Percentiles rank a stretch among this genome's conserved stretches.
phyloP scores from a whole-genome alignment of 2,329 filamentous ascomycete genomes.

The Aphanocladium album region DNA sequence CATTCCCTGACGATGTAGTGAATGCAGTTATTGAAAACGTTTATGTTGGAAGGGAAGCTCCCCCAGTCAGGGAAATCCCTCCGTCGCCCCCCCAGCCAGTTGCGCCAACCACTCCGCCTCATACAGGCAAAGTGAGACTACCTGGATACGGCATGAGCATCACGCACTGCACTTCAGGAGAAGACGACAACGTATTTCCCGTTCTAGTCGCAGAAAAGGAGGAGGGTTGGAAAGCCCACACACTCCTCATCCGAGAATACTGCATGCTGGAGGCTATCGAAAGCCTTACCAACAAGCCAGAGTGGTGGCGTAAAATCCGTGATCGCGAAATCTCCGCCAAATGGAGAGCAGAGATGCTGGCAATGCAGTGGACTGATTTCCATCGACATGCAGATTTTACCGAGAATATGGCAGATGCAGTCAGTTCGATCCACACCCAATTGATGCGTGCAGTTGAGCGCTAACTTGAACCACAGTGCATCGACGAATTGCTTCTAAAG shows the following conservation, averaged over 20 bases:
- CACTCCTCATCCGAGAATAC: slow-evolving; percentile 25
- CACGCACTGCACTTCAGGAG: not conserved
- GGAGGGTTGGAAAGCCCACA: slow-evolving; percentile 12
- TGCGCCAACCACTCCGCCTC: not conserved
- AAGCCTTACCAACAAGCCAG: slow-evolving; percentile 30
- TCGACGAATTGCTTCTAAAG: slow-evolving; percentile 17
- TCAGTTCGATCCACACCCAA: slow-evolving; percentile 14
- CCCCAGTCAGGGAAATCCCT: not conserved
- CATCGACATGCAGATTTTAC: slow-evolving; percentile 23
- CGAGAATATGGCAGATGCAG: slow-evolving; percentile 25
- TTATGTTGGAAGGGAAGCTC: not conserved
- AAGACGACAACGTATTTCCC: not conserved
- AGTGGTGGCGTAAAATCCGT: slow-evolving; percentile 30
- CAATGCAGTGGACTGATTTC: slow-evolving; percentile 25
- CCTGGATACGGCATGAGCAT: not conserved
- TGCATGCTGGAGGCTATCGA: slow-evolving; percentile 30
- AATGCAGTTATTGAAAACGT: not conserved
- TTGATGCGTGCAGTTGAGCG: not conserved
- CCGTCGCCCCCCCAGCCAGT: not conserved
- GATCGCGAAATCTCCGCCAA: slow-evolving; percentile 22
- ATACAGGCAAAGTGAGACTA: not conserved
- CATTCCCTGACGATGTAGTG: not conserved
- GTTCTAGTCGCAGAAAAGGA: not conserved
- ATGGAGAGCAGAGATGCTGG: slow-evolving; percentile 26
- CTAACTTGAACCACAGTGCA: not conserved